Conservation (phyloP, 352 stramenopile genomes). For the Plasmopara muralis region DNA sequence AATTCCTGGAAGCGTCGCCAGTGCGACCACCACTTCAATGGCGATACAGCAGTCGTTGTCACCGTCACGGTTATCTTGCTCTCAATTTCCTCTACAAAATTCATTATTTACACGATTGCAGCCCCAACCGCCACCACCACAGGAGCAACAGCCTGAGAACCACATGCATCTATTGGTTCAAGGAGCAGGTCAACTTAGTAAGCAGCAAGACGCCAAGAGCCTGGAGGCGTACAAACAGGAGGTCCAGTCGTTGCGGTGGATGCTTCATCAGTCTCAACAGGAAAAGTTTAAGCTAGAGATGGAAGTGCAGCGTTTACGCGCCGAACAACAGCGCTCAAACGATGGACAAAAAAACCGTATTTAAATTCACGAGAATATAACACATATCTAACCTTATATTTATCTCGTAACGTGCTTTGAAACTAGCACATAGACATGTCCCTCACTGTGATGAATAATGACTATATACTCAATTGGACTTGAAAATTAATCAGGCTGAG, state of each 20-base stretch:
- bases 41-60: slow-evolving; percentile 21
- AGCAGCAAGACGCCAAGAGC: slow-evolving; percentile 45
- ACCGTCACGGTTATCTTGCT: slow-evolving; percentile 17
- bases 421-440: too few species aligned
- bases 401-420: background rate
- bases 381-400: background rate
- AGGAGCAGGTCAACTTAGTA: slow-evolving; percentile 51
- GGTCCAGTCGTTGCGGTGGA: slow-evolving; percentile 50
- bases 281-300: slow-evolving; percentile 56
- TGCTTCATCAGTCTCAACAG: slow-evolving; percentile 67
- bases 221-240: slow-evolving; percentile 63
- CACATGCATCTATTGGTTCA: slow-evolving; percentile 67
- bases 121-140: slow-evolving; percentile 7
- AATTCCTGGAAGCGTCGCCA: slow-evolving; percentile 13
- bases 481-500: too few species aligned
- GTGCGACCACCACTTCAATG: slow-evolving; percentile 11
- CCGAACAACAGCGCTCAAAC: slow-evolving; percentile 31
- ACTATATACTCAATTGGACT: too few species aligned
- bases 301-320: slow-evolving; percentile 62
- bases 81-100: slow-evolving; percentile 16
- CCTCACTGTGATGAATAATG: too few species aligned
- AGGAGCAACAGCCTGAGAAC: slow-evolving; percentile 27
- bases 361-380: background rate
- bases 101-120: slow-evolving; percentile 44
- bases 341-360: background rate